Base-by-base conservation (phyloP, 2,329 filamentous ascomycete genomes). In the Aspergillus cejpii region DNA sequence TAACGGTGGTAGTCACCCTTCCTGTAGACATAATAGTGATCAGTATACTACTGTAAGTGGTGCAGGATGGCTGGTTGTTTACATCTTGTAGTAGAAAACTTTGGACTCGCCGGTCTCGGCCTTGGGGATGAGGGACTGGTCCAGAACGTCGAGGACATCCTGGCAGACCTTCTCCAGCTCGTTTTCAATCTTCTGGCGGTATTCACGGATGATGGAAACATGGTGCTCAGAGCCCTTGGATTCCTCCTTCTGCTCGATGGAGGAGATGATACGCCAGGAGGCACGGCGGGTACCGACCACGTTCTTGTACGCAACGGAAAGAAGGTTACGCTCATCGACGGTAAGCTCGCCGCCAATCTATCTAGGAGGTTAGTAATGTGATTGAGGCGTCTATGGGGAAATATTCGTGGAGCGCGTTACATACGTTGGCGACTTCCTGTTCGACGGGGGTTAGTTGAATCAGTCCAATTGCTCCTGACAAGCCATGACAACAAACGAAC, bases 31-130 rank as follows among this genome's bases (percentile, higher is more conserved):
- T 56, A 86, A 71, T 88, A 19, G 24, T 8, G 19, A 60, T 90
- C 87, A 69, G 88, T 66, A 79, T 77, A 83, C 91, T 91, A 74
- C 85, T 85, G 80, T 91, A 41, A 37, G 42, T 20, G 37, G 23
- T 36, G 10, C 17, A 11, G 17, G 11, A 10, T 20, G 8, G 15
- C 14, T 24, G 23, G 23, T 92, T 74, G 68, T 95, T 88, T 77
- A 96, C 91, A 97, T 97, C 84, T 97, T 97, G 85, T 96, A 90
- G 79, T 97, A 97, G 75, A 97, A 97, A 70, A 97, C 91, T 84
- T 96, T 97, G 72, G 89, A 95, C 80, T 97, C 91, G 76, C 91
- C 91, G 58, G 87, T 85, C 74, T 92, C 85, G 68, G 91, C 91
- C 74, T 92, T 91, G 73, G 90, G 90, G 68, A 97, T 97, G 66